Evolutionary conservation across 306 rosid species (phyloP).

Genomic region (Sphenostylis stenocarpa): DNA sequence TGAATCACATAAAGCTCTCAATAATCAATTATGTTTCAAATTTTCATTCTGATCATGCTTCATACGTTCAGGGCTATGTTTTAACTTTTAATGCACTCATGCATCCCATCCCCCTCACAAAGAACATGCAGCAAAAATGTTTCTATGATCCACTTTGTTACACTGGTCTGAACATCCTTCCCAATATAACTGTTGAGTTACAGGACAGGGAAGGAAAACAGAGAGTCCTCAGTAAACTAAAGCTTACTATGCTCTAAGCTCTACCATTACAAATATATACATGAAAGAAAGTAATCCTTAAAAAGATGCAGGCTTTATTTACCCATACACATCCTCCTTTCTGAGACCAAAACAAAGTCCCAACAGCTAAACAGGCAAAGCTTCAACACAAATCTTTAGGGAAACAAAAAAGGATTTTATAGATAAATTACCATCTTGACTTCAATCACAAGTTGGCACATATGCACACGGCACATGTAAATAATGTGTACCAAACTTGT

Average conservation of each 20-base stretch:
- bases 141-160: constrained; percentile 25
- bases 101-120: not conserved
- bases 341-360: not conserved
- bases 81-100: constrained; percentile 1
- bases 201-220: not conserved
- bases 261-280: not conserved
- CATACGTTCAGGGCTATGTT: not conserved
- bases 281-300: not conserved
- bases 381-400: not conserved
- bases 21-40: constrained; percentile 10
- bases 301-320: no score
- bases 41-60: not conserved
- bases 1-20: not conserved
- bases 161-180: constrained; percentile 11
- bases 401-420: not conserved
- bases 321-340: no score
- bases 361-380: not conserved
- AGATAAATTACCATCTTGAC: not conserved
- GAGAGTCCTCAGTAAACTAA: not conserved
- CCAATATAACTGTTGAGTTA: constrained; percentile 9
- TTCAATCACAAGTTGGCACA: not conserved
- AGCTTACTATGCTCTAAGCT: not conserved
- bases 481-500: not conserved
- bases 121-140: constrained; percentile 9
- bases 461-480: not conserved